Conservation (phyloP, 2,329 filamentous ascomycete genomes). For the Pseudocercospora macadamiae region DNA sequence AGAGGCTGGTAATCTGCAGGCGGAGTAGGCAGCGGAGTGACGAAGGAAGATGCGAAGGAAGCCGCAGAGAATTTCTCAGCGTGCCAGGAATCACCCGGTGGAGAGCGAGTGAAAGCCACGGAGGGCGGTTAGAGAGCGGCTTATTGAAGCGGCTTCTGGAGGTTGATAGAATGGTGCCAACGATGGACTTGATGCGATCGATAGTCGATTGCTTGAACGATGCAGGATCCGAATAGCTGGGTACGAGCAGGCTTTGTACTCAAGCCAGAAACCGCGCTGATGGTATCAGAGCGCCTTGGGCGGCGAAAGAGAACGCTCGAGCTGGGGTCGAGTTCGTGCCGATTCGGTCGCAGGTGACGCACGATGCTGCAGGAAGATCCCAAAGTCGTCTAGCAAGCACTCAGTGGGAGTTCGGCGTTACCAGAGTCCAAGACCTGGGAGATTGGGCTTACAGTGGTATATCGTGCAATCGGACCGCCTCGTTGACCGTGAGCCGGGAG, state of each 20-base stretch:
- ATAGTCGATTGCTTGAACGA: constrained; percentile 31
- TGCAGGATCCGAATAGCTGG: constrained; percentile 37
- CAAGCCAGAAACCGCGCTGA: constrained; percentile 37
- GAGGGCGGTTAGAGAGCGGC: constrained; percentile 30
- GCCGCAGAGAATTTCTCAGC: constrained; percentile 30
- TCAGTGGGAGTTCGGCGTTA: constrained; percentile 43
- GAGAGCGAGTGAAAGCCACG: constrained; percentile 37
- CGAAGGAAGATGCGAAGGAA: constrained; percentile 27
- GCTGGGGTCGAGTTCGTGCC: constrained; percentile 25
- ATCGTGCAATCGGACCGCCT: constrained; percentile 39
- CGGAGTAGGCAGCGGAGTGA: constrained; percentile 36
- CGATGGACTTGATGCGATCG: constrained; percentile 18
- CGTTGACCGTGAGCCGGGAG: constrained; percentile 39
- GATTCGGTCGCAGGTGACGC: constrained; percentile 43
- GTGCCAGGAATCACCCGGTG: constrained; percentile 35
- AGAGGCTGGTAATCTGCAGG: constrained; percentile 37
- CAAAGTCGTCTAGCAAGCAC: constrained; percentile 48
- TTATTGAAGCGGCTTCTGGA: constrained; percentile 19
- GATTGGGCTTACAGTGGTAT: constrained; percentile 42
- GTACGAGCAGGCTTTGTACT: constrained; percentile 41
- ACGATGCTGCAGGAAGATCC: constrained; percentile 48
- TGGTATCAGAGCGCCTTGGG: constrained; percentile 30
- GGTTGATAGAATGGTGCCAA: constrained; percentile 11
- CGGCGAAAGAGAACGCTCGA: constrained; percentile 29
- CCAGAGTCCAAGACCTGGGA: constrained; percentile 38